phyloP scores from a whole-genome alignment of 2,329 filamentous ascomycete species.

The Orbilia quercus region DNA sequence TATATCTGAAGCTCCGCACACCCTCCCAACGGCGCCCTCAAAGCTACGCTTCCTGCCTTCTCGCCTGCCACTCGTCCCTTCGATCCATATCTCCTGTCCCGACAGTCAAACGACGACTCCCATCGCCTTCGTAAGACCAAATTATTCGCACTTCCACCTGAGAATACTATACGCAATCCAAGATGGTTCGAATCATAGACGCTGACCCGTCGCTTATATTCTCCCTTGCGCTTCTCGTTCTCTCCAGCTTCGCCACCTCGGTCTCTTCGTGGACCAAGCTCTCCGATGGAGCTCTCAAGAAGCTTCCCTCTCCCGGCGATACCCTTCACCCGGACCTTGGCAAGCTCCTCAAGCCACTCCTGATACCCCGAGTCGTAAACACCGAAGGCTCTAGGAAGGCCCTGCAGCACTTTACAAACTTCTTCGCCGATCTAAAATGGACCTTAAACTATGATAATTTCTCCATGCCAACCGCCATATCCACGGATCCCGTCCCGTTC shows the following conservation, averaged over 20 bases:
- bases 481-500: constrained; percentile 81
- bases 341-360: constrained; percentile 82
- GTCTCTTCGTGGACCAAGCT: constrained; percentile 63
- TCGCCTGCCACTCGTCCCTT: neutral
- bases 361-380: constrained; percentile 88
- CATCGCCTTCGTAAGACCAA: constrained; percentile 41
- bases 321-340: constrained; percentile 80
- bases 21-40: constrained; percentile 11
- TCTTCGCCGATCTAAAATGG: constrained; percentile 84
- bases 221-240: constrained; percentile 38
- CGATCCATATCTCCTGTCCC: constrained; percentile 7
- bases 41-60: neutral
- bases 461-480: constrained; percentile 82
- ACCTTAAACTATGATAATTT: constrained; percentile 86
- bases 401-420: constrained; percentile 83
- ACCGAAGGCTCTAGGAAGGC: constrained; percentile 78
- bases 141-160: constrained; percentile 6
- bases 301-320: constrained; percentile 76
- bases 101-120: constrained; percentile 1
- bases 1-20: constrained; percentile 11
- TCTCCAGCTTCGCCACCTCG: constrained; percentile 45
- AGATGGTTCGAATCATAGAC: constrained; percentile 46
- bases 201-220: constrained; percentile 41
- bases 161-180: constrained; percentile 1
- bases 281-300: constrained; percentile 78